phyloP scores from a whole-genome alignment of 2,329 filamentous ascomycete species.

The Xylariaceae sp. region DNA sequence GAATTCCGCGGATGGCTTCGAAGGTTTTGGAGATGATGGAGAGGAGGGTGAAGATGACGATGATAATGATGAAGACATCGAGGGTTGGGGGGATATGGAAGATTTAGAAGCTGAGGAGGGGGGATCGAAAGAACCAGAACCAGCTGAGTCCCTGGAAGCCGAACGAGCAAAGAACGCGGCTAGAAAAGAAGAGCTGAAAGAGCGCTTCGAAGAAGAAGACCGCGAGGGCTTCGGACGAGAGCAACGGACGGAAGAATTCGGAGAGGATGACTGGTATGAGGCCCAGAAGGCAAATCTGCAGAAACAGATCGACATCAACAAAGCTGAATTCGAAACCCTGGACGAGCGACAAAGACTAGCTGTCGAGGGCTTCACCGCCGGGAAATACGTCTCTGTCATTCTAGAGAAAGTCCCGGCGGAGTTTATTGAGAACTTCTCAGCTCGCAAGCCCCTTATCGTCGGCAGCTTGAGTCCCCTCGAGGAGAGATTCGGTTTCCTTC shows the following conservation, averaged over 20 bases:
- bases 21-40: constrained; percentile 50
- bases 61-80: constrained; percentile 16
- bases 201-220: constrained; percentile 96
- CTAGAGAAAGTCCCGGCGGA: constrained; percentile 86
- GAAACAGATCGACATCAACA: constrained; percentile 96
- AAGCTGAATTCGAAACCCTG: constrained; percentile 80
- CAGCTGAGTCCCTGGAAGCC: constrained; percentile 60
- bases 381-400: constrained; percentile 87
- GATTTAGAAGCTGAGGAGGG: constrained; percentile 76
- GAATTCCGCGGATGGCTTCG: constrained; percentile 47
- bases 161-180: constrained; percentile 88
- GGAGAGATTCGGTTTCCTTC: constrained; percentile 90
- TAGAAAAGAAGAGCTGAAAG: constrained; percentile 87
- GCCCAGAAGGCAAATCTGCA: constrained; percentile 84
- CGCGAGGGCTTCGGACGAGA: constrained; percentile 83
- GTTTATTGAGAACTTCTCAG: constrained; percentile 77
- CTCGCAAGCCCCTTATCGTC: constrained; percentile 76
- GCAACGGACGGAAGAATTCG: constrained; percentile 67
- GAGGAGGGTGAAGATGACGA: constrained; percentile 57
- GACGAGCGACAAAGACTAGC: constrained; percentile 77
- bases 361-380: constrained; percentile 86
- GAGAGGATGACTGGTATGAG: constrained; percentile 87
- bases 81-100: constrained; percentile 61
- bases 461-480: constrained; percentile 92
- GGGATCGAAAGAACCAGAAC: constrained; percentile 41